These are phyloP conservation scores for Marvania coccoides DNA, from an alignment of 139 green algal genomes.

Conservation along the genomic window DNA sequence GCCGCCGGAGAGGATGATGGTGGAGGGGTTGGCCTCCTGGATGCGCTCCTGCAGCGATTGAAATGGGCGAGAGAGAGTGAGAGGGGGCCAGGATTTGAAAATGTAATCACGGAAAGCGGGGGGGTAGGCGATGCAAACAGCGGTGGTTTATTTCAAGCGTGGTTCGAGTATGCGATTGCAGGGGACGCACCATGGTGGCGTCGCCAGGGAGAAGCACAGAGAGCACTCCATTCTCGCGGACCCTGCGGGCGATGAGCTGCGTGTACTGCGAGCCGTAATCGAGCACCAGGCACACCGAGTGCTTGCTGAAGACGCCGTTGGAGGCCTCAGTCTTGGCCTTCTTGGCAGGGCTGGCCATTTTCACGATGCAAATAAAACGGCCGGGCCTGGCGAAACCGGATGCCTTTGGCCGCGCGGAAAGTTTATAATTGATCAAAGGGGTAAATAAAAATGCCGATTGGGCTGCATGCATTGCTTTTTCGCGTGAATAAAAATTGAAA, in stretches of 20 bases:
- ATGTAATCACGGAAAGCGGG: background rate
- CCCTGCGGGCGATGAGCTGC: slow-evolving; percentile 88
- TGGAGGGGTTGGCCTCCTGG: slow-evolving; percentile 54
- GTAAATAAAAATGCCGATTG: background rate
- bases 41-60: slow-evolving; percentile 69
- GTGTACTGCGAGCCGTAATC: slow-evolving; percentile 97
- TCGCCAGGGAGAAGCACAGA: slow-evolving; percentile 91
- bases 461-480: background rate
- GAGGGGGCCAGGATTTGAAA: background rate
- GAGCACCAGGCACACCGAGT: slow-evolving; percentile 56
- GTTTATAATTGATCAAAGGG: background rate
- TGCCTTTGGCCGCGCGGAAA: background rate
- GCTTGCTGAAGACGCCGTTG: slow-evolving; percentile 15
- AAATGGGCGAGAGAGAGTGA: background rate
- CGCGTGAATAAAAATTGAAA: no score
- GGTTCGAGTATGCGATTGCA: background rate
- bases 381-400: background rate
- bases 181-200: slow-evolving; percentile 52
- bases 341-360: background rate
- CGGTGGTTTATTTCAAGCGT: no score
- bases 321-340: slow-evolving; percentile 3
- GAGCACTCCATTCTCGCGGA: slow-evolving; percentile 86
- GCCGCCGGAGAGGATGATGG: slow-evolving; percentile 91
- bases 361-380: background rate
- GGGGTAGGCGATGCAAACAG: no score